A percentile compares a stretch with the other conserved stretches of the same genome.
Conservation (phyloP, 1,284 basidiomycete species). For the Neotropicomus parvogracilis region DNA sequence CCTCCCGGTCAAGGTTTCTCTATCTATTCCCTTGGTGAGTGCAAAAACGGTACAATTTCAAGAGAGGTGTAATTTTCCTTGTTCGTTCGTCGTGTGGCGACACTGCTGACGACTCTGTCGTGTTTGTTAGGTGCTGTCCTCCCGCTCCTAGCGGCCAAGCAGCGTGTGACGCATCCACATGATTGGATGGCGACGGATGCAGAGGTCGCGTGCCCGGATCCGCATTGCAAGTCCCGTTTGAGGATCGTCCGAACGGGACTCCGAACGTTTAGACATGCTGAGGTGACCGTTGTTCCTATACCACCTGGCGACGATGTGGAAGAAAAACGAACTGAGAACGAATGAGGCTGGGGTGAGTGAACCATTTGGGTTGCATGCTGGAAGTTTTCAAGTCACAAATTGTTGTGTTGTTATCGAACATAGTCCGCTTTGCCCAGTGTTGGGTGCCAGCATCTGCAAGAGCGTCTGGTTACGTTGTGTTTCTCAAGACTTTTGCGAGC, state of each 20-base stretch:
- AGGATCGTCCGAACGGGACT: constrained; percentile 48
- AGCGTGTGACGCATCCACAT: constrained; percentile 47
- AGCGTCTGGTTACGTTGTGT: too few relatives aligned
- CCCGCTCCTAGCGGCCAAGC: constrained; percentile 61
- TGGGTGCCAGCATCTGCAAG: too few relatives aligned
- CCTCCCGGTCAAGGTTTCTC: constrained; percentile 61
- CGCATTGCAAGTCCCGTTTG: constrained; percentile 55
- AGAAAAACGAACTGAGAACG: background rate
- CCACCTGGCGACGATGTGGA: background rate
- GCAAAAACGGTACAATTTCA: too few relatives aligned
- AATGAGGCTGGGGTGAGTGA: background rate
- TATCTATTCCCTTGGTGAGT: constrained; percentile 58
- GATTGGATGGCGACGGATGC: constrained; percentile 69
- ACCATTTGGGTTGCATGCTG: too few relatives aligned
- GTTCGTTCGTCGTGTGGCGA: background rate
- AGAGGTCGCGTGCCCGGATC: constrained; percentile 63
- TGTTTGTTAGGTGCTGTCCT: constrained; percentile 50
- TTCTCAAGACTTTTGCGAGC: too few relatives aligned
- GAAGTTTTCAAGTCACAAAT: too few relatives aligned
- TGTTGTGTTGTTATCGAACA: too few relatives aligned
- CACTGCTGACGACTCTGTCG: background rate
- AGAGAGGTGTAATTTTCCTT: too few relatives aligned
- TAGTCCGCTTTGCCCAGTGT: too few relatives aligned
- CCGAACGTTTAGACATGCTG: constrained; percentile 50
- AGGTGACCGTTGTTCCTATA: constrained; percentile 50